Conservation (phyloP, 176 grass and related monocot genomes). For the Thalia dealbata region DNA sequence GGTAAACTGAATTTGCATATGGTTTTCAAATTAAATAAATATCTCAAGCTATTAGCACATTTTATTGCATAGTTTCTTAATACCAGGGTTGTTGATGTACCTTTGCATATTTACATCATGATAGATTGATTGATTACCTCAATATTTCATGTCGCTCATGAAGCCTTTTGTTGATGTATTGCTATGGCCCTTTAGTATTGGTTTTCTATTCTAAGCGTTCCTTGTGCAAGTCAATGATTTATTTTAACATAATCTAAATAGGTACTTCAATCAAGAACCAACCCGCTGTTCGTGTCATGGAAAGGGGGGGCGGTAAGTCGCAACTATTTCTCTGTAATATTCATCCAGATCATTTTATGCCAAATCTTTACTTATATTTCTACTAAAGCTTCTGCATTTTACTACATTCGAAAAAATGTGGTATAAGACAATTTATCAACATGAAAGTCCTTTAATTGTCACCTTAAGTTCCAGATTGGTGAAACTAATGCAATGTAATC, state of each 20-base stretch:
- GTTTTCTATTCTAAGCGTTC: not conserved
- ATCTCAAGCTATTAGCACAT: too few species aligned
- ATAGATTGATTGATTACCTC: too few species aligned
- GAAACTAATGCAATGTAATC: too few species aligned
- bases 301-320: conserved; percentile 94
- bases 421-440: not conserved
- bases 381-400: not conserved
- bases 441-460: not conserved
- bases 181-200: not conserved
- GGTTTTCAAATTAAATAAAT: too few species aligned
- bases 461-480: not conserved
- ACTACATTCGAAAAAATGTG: not conserved
- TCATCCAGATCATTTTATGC: not conserved
- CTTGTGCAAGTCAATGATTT: not conserved
- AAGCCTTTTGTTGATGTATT: not conserved
- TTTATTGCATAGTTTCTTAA: too few species aligned
- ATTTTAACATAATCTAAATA: conserved; percentile 34
- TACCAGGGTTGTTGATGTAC: too few species aligned
- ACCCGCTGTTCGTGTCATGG: conserved; percentile 86
- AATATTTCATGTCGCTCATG: too few species aligned
- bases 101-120: too few species aligned
- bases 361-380: not conserved
- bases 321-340: conserved; percentile 11
- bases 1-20: too few species aligned
- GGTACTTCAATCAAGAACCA: conserved; percentile 82